phyloP scores from a whole-genome alignment of 78 protist genomes.

The Dictyostelium firmibasis region DNA sequence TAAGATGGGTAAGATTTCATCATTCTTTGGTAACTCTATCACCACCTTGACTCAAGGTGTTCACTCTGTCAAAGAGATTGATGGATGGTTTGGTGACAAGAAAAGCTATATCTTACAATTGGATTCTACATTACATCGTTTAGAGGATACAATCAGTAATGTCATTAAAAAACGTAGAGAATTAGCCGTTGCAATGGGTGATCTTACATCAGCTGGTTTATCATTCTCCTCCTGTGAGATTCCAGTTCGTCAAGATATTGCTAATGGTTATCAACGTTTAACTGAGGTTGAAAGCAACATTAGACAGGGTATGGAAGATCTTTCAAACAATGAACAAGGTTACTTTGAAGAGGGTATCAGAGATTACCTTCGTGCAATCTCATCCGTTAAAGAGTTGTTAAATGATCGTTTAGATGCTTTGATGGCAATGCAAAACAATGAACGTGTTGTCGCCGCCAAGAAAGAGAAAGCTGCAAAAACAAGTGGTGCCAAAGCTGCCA shows the following conservation, averaged over 20 bases:
- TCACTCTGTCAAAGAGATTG: slow-evolving; percentile 68
- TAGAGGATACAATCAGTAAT: slow-evolving; percentile 4
- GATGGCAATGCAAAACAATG: slow-evolving; percentile 40
- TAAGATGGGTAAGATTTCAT: slow-evolving; percentile 27
- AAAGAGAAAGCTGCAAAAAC: slow-evolving; percentile 62
- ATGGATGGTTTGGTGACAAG: slow-evolving; percentile 82
- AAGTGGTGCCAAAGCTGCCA: background rate
- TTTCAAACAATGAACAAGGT: slow-evolving; percentile 34
- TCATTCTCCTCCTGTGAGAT: slow-evolving; percentile 48
- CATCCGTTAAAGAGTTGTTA: slow-evolving; percentile 71
- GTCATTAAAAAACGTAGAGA: slow-evolving; percentile 66
- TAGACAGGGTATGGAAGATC: slow-evolving; percentile 53
- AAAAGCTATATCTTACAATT: slow-evolving; percentile 59
- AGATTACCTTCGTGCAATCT: slow-evolving; percentile 49
- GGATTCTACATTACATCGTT: slow-evolving; percentile 16
- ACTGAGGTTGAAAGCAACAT: slow-evolving; percentile 39
- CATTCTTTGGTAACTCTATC: slow-evolving; percentile 32
- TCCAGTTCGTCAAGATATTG: slow-evolving; percentile 40
- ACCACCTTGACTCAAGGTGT: slow-evolving; percentile 10
- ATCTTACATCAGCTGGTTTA: slow-evolving; percentile 46
- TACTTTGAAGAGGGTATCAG: slow-evolving; percentile 78
- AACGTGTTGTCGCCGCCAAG: slow-evolving; percentile 19
- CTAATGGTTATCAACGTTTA: slow-evolving; percentile 40
- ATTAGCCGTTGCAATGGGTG: slow-evolving; percentile 50
- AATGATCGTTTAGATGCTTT: slow-evolving; percentile 73